These are phyloP conservation scores for Venturiaceae sp. DNA, from an alignment of 2,329 filamentous ascomycete genomes.

Conservation along the genomic window DNA sequence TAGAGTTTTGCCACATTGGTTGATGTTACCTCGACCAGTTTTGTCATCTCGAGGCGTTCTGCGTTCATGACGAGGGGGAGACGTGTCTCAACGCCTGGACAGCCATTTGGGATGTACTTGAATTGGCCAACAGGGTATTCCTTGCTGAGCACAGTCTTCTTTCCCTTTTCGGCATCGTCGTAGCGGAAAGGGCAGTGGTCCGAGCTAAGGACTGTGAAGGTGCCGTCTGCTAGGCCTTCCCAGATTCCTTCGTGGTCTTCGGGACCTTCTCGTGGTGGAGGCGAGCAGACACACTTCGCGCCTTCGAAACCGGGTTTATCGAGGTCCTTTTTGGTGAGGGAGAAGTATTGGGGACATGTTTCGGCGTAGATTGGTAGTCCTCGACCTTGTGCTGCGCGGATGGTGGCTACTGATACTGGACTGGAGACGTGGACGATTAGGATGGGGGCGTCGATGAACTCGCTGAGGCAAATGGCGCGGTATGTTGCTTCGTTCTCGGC, in stretches of 20 bases:
- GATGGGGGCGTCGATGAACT: slow-evolving; percentile 42
- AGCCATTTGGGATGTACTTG: slow-evolving; percentile 48
- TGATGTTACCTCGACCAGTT: slow-evolving; percentile 45
- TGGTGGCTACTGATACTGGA: slow-evolving; percentile 35
- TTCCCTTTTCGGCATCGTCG: slow-evolving; percentile 36
- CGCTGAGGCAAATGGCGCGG: slow-evolving; percentile 40
- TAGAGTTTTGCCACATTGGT: slow-evolving; percentile 50
- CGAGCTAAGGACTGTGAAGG: slow-evolving; percentile 42
- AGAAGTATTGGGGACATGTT: slow-evolving; percentile 48
- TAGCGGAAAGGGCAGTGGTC: slow-evolving; percentile 42
- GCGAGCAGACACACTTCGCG: slow-evolving; percentile 46
- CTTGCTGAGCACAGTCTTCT: slow-evolving; percentile 37
- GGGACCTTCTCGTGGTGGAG: slow-evolving; percentile 37
- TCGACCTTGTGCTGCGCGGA: slow-evolving; percentile 38
- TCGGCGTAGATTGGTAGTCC: slow-evolving; percentile 43
- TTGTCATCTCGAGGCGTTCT: slow-evolving; percentile 31
- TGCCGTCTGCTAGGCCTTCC: slow-evolving; percentile 40
- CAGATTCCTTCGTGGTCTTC: slow-evolving; percentile 43
- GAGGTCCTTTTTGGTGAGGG: slow-evolving; percentile 41
- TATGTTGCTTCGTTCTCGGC: slow-evolving; percentile 45
- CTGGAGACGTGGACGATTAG: slow-evolving; percentile 45
- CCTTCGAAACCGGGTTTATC: slow-evolving; percentile 43
- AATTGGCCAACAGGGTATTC: slow-evolving; percentile 39
- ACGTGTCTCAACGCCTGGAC: slow-evolving; percentile 48
- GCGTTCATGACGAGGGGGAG: slow-evolving; percentile 34